Evolutionary conservation across 1,284 basidiomycete species (phyloP).

Genomic region (Sutorius eximius): DNA sequence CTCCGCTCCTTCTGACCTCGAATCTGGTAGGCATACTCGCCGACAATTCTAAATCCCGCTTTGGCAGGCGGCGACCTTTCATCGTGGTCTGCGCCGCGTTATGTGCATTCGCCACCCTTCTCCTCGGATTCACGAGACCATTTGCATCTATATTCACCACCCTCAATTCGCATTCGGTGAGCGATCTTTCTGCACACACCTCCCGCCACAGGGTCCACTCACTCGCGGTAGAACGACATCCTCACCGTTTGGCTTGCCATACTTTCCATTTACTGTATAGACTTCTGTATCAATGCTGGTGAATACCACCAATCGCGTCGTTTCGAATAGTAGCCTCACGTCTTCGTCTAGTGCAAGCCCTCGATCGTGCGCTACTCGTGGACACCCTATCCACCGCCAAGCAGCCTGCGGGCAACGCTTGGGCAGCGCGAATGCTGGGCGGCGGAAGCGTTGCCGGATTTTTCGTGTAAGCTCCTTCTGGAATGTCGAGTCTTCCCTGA

Average conservation of each 20-base stretch:
- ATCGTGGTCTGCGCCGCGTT: conserved; percentile 75
- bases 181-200: neutral
- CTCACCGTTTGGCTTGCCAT: conserved; percentile 81
- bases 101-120: conserved; percentile 72
- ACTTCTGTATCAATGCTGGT: conserved; percentile 92
- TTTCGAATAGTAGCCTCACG: neutral
- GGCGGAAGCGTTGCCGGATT: conserved; percentile 83
- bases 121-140: conserved; percentile 82
- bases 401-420: conserved; percentile 90
- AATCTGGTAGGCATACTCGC: conserved; percentile 65
- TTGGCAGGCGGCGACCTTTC: conserved; percentile 83
- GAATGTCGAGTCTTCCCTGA: neutral
- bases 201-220: neutral
- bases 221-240: conserved; percentile 50
- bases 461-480: conserved; percentile 65
- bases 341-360: conserved; percentile 62
- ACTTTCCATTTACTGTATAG: conserved; percentile 84
- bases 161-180: conserved; percentile 38
- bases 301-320: conserved; percentile 16
- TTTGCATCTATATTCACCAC: conserved; percentile 64
- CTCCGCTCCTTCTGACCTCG: neutral
- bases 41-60: conserved; percentile 84
- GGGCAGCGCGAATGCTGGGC: conserved; percentile 90
- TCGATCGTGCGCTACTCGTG: conserved; percentile 81
- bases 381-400: conserved; percentile 65